Conservation (phyloP, 352 stramenopile species). For the Phytophthora lateralis region DNA sequence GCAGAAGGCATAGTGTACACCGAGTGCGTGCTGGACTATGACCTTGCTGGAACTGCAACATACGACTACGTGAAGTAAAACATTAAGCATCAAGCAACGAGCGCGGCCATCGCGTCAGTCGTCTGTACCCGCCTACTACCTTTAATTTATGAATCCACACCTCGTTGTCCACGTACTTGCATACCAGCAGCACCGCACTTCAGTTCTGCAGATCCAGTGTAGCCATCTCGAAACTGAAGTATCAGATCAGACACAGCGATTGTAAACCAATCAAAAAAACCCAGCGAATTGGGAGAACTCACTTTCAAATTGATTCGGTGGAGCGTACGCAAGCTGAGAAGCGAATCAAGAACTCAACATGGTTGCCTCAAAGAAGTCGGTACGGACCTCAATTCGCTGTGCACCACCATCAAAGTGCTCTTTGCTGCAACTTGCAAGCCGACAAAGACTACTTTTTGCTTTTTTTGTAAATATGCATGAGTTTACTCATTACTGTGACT, state of each 20-base stretch:
- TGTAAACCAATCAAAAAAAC: not conserved
- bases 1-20: not conserved
- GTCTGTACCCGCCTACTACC: not conserved
- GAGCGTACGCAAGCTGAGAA: not conserved
- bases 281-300: slow-evolving; percentile 3
- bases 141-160: slow-evolving; percentile 12
- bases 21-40: not conserved
- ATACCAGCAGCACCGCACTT: not conserved
- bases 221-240: slow-evolving; percentile 1
- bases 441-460: too few species aligned
- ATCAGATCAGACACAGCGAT: not conserved
- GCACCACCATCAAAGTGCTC: not conserved
- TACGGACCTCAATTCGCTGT: not conserved
- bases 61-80: not conserved
- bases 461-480: too few species aligned
- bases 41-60: not conserved
- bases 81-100: not conserved
- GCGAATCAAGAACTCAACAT: slow-evolving; percentile 8
- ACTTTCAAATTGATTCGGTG: slow-evolving; percentile 6
- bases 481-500: not conserved
- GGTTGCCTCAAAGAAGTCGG: slow-evolving; percentile 4
- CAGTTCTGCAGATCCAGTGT: not conserved
- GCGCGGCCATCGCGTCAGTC: not conserved
- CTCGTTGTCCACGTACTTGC: not conserved
- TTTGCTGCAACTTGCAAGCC: not conserved